These are phyloP conservation scores for Lenzites betulinus DNA, from an alignment of 768 basidiomycete genomes.

Conservation along the genomic window DNA sequence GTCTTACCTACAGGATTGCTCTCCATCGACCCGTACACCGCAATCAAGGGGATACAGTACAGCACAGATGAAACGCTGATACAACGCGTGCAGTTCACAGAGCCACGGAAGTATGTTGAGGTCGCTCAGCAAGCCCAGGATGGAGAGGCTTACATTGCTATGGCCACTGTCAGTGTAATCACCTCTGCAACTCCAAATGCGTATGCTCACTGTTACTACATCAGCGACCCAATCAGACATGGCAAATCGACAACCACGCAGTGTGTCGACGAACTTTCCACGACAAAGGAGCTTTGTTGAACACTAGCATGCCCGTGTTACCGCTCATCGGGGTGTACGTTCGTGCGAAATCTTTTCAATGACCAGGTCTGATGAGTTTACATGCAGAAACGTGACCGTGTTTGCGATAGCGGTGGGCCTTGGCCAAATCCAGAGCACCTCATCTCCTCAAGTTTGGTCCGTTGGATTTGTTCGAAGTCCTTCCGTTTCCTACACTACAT, in stretches of 20 bases:
- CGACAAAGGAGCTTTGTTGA: conserved; percentile 18
- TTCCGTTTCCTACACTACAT: conserved; percentile 24
- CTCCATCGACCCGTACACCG: conserved; percentile 1
- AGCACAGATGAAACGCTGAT: background rate
- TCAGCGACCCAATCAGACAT: conserved; percentile 5
- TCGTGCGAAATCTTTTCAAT: no score
- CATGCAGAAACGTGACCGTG: conserved; percentile 15
- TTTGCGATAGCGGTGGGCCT: conserved; percentile 32
- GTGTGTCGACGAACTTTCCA: conserved; percentile 24
- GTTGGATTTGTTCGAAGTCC: conserved; percentile 32
- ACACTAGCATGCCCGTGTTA: conserved; percentile 7
- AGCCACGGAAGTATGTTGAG: conserved; percentile 7
- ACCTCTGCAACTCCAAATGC: background rate
- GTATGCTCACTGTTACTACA: no score
- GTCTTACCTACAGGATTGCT: conserved; percentile 11
- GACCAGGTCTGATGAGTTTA: no score
- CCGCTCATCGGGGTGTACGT: conserved; percentile 9
- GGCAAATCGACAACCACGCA: conserved; percentile 13
- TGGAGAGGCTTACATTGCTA: conserved; percentile 17
- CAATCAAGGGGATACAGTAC: conserved; percentile 5
- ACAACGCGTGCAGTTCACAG: conserved; percentile 3
- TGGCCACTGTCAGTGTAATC: conserved; percentile 2
- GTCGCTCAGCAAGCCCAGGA: conserved; percentile 12
- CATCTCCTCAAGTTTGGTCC: conserved; percentile 28
- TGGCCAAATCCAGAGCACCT: conserved; percentile 24